These are phyloP conservation scores for Apiotrichum akiyoshidainum DNA, from an alignment of 1,284 basidiomycete species.

Conservation along the genomic window DNA sequence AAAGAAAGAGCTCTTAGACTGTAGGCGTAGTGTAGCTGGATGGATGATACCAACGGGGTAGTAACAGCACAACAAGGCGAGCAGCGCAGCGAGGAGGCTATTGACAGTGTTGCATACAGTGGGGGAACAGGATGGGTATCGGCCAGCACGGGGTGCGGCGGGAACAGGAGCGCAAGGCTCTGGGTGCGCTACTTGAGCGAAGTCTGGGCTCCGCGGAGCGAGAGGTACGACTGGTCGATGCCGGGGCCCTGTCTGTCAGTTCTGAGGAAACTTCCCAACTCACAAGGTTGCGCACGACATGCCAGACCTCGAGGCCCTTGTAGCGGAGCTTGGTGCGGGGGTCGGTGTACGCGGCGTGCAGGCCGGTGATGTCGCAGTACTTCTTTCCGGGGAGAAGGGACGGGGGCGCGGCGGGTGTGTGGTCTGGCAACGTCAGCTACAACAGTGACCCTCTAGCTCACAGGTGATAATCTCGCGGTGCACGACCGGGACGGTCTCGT, in stretches of 20 bases:
- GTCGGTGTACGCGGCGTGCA: slow-evolving; percentile 52
- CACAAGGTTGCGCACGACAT: slow-evolving; percentile 48
- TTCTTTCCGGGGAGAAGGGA: slow-evolving; percentile 51
- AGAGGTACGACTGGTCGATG: slow-evolving; percentile 49
- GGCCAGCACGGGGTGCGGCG: not conserved
- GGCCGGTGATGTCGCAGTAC: slow-evolving; percentile 56
- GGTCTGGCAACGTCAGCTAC: slow-evolving; percentile 24
- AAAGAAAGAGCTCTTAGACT: slow-evolving; percentile 6
- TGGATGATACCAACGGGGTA: slow-evolving; percentile 7
- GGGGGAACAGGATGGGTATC: not conserved
- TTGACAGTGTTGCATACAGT: slow-evolving; percentile 4
- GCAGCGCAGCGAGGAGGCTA: not conserved
- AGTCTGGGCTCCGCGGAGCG: slow-evolving; percentile 46
- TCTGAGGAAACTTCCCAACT: slow-evolving; percentile 14
- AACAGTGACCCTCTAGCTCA: slow-evolving; percentile 24
- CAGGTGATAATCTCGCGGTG: slow-evolving; percentile 46
- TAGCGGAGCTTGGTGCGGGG: slow-evolving; percentile 50
- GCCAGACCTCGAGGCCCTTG: slow-evolving; percentile 50
- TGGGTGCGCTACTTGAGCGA: slow-evolving; percentile 36
- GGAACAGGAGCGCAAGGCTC: too few relatives aligned
- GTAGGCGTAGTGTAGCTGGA: slow-evolving; percentile 1
- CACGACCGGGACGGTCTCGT: slow-evolving; percentile 16
- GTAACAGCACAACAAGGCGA: not conserved
- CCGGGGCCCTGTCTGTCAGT: slow-evolving; percentile 41
- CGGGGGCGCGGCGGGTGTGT: slow-evolving; percentile 48